Evolutionary conservation across 768 basidiomycete genomes (phyloP).

Genomic region (Boletus reticulatus): DNA sequence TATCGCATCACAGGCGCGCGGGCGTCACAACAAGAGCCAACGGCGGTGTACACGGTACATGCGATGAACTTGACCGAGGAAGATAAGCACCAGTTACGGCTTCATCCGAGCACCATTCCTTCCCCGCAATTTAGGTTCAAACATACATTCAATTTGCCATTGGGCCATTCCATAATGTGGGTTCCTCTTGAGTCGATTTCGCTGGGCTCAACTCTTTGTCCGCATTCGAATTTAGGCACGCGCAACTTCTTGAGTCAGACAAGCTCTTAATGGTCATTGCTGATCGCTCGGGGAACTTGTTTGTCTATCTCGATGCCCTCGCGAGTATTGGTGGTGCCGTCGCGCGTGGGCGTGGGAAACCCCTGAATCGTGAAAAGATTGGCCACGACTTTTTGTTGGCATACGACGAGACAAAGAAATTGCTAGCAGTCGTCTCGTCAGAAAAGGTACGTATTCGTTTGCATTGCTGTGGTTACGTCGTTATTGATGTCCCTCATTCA

Average conservation of each 20-base stretch:
- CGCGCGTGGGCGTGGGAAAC: conserved; percentile 23
- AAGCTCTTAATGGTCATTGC: conserved; percentile 42
- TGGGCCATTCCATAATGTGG: conserved; percentile 21
- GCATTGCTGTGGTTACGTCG: accelerated
- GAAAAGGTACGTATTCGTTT: conserved; percentile 34
- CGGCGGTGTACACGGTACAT: conserved; percentile 20
- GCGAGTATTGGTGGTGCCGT: conserved; percentile 34
- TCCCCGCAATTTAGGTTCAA: conserved; percentile 18
- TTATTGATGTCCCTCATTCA: not conserved
- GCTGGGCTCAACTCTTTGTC: not conserved
- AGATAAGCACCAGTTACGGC: conserved; percentile 27
- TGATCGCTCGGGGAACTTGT: conserved; percentile 33
- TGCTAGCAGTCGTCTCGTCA: conserved; percentile 44
- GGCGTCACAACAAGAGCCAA: conserved; percentile 14
- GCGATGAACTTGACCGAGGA: conserved; percentile 27
- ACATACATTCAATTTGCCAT: conserved; percentile 17
- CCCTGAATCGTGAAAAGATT: conserved; percentile 44
- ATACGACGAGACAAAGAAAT: conserved; percentile 51
- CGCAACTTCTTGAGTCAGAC: conserved; percentile 41
- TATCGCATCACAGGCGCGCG: conserved; percentile 6
- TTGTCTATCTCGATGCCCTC: conserved; percentile 39
- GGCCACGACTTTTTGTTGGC: conserved; percentile 45
- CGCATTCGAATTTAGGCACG: conserved; percentile 23
- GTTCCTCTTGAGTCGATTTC: not conserved
- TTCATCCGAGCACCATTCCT: conserved; percentile 22